phyloP scores from a whole-genome alignment of 1,284 basidiomycete genomes.

The Sporisorium scitamineum region DNA sequence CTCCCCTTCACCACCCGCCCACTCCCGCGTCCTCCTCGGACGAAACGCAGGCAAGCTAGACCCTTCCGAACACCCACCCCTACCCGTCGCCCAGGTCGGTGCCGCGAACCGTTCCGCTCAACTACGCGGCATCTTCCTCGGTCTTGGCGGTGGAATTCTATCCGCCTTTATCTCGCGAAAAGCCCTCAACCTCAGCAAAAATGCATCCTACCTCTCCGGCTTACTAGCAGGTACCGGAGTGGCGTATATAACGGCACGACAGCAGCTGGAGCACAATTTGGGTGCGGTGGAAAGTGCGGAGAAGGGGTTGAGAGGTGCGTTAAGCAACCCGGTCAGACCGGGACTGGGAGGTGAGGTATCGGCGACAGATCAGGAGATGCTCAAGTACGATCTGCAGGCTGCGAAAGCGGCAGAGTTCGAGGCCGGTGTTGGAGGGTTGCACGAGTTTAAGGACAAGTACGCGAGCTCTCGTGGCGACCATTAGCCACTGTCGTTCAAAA shows the following conservation, averaged over 20 bases:
- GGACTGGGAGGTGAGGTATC: not conserved
- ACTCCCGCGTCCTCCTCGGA: conserved; percentile 20
- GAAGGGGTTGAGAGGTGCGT: conserved; percentile 21
- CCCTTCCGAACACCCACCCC: conserved; percentile 31
- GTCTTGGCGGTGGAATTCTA: conserved; percentile 37
- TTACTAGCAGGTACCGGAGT: conserved; percentile 48
- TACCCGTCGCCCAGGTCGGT: conserved; percentile 40
- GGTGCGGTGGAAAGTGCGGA: conserved; percentile 34
- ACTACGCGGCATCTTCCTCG: conserved; percentile 38
- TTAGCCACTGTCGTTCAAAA: conserved; percentile 4
- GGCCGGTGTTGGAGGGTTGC: conserved; percentile 41
- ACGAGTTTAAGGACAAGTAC: conserved; percentile 39
- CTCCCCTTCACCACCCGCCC: conserved; percentile 5
- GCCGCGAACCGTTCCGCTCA: conserved; percentile 46
- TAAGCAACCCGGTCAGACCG: not conserved
- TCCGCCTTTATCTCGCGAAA: conserved; percentile 44
- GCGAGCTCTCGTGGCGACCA: conserved; percentile 47
- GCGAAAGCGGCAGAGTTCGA: conserved; percentile 16
- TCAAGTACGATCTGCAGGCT: conserved; percentile 45
- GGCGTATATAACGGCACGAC: conserved; percentile 46
- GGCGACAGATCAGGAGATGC: conserved; percentile 45
- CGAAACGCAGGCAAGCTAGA: conserved; percentile 43
- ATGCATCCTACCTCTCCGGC: conserved; percentile 43
- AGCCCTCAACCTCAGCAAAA: conserved; percentile 38
- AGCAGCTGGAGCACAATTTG: conserved; percentile 45